A percentile compares a stretch with the other conserved stretches of the same genome.
Evolutionary conservation across 202 grass and related monocot species (phyloP).

Genomic region (Eragrostis tef): DNA sequence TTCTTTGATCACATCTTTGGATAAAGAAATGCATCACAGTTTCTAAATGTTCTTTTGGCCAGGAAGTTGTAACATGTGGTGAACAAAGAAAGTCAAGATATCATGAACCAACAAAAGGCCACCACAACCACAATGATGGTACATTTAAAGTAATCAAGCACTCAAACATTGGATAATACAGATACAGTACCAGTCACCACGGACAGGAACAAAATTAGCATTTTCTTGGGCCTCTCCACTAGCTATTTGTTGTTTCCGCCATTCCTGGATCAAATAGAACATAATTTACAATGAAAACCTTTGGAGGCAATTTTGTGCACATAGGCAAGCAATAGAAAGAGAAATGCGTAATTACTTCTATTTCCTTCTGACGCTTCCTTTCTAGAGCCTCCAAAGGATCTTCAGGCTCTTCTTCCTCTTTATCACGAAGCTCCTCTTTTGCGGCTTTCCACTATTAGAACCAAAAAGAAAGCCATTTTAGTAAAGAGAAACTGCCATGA

Average conservation of each 20-base stretch:
- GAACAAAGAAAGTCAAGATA: background rate
- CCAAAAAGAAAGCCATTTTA: slow-evolving; percentile 34
- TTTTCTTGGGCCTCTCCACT: slow-evolving; percentile 86
- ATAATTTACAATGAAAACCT: slow-evolving; percentile 24
- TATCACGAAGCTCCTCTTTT: slow-evolving; percentile 88
- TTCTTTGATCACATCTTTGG: background rate
- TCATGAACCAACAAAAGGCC: background rate
- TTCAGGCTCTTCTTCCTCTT: slow-evolving; percentile 85
- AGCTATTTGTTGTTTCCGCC: slow-evolving; percentile 76
- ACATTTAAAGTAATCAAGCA: slow-evolving; percentile 19
- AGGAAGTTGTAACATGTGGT: background rate
- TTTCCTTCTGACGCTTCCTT: slow-evolving; percentile 88
- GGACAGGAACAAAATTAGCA: slow-evolving; percentile 91
- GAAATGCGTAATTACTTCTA: slow-evolving; percentile 58
- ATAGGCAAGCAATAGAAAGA: slow-evolving; percentile 21
- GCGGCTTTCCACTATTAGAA: slow-evolving; percentile 93
- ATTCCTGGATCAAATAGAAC: slow-evolving; percentile 57
- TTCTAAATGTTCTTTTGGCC: background rate
- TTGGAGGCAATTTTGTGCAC: slow-evolving; percentile 9
- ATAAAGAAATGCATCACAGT: background rate
- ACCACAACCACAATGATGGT: background rate
- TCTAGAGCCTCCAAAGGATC: slow-evolving; percentile 77
- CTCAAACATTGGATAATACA: slow-evolving; percentile 7
- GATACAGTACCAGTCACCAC: slow-evolving; percentile 82
- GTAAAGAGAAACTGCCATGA: background rate